Conservation (phyloP, 139 green algal species). For the Micractinium sp. region DNA sequence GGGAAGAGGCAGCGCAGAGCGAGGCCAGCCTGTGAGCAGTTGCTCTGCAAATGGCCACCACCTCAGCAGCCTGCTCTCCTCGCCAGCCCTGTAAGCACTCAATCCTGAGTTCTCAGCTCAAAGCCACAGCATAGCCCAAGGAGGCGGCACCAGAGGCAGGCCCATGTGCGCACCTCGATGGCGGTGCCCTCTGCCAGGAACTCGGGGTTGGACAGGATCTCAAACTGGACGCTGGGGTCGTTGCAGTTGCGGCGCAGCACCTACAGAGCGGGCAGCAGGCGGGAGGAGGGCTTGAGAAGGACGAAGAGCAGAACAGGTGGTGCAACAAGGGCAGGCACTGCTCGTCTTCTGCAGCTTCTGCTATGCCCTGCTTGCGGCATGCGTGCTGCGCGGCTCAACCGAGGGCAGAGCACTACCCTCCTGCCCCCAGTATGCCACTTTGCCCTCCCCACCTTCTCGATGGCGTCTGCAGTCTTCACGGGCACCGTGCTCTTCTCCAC, state of each 20-base stretch:
- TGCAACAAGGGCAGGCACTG: not conserved
- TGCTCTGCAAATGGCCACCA: too few relatives aligned
- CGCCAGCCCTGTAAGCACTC: too few relatives aligned
- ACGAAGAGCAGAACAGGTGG: too few relatives aligned
- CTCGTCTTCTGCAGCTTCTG: not conserved
- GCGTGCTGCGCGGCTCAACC: not conserved
- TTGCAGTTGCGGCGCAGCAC: constrained; percentile 84
- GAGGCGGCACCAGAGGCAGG: not conserved
- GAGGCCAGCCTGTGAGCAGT: too few relatives aligned
- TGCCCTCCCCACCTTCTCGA: constrained; percentile 81
- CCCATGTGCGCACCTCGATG: constrained; percentile 68
- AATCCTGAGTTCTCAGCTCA: too few relatives aligned
- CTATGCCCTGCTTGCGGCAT: too few relatives aligned
- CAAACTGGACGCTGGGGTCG: constrained; percentile 82
- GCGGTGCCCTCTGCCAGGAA: constrained; percentile 93
- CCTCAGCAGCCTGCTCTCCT: too few relatives aligned
- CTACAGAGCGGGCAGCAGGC: constrained; percentile 42
- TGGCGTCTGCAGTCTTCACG: constrained; percentile 99
- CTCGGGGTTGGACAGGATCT: constrained; percentile 97
- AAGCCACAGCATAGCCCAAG: too few relatives aligned
- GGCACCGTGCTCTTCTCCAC: constrained; percentile 99
- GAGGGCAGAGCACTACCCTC: not conserved
- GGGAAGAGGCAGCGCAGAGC: too few relatives aligned
- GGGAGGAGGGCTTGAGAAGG: not conserved
- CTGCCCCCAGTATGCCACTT: not conserved